Conservation (phyloP, 1,139 yeast genomes). For the Magnusiomyces clavatus region DNA sequence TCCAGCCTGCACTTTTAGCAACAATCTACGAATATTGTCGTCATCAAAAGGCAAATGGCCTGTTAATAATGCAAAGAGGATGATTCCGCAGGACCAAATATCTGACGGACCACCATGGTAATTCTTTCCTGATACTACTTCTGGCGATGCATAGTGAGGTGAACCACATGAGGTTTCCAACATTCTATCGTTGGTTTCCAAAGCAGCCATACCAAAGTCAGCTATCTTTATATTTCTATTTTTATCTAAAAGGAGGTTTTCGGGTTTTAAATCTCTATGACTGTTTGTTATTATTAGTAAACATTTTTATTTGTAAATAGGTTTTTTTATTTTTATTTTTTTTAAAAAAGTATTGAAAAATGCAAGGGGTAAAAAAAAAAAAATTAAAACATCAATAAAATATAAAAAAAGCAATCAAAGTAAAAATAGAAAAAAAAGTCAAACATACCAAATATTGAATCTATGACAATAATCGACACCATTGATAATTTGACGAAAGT, state of each 20-base stretch:
- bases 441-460: conserved; percentile 53
- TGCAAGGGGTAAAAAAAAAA: neutral
- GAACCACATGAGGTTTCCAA: conserved; percentile 96
- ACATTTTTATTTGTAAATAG: too few relatives aligned
- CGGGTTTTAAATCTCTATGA: conserved; percentile 95
- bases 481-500: conserved; percentile 83
- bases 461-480: conserved; percentile 94
- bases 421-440: neutral
- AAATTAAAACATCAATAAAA: neutral
- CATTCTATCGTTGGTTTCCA: conserved; percentile 70
- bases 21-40: conserved; percentile 78
- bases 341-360: neutral
- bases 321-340: too few relatives aligned
- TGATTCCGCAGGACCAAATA: conserved; percentile 98
- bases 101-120: conserved; percentile 97
- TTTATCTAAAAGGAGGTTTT: conserved; percentile 79
- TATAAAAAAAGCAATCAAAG: neutral
- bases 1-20: conserved; percentile 88
- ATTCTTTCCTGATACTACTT: conserved; percentile 86
- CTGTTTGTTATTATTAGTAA: neutral
- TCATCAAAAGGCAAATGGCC: conserved; percentile 97
- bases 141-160: conserved; percentile 98
- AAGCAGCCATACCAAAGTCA: conserved; percentile 99
- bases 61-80: conserved; percentile 82
- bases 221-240: conserved; percentile 90